phyloP scores from a whole-genome alignment of 1,284 basidiomycete species.

The Apiotrichum gracile region DNA sequence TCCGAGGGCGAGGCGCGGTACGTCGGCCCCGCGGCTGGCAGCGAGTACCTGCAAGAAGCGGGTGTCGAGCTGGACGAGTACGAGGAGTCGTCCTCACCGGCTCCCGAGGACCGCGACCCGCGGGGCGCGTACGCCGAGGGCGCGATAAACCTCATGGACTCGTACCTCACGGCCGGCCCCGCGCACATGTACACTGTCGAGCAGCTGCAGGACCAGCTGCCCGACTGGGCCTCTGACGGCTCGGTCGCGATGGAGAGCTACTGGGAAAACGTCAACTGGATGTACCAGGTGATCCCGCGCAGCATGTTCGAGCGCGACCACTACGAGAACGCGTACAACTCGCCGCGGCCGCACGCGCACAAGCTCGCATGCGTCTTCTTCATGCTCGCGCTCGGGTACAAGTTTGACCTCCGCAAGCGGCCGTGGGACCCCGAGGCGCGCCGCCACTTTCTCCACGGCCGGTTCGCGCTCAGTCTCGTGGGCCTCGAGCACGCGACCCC shows the following conservation, averaged over 20 bases:
- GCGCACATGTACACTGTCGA: conserved; percentile 16
- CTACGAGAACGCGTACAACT: conserved; percentile 38
- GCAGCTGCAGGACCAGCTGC: conserved; percentile 26
- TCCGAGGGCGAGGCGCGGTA: conserved; percentile 34
- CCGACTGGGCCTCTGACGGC: conserved; percentile 42
- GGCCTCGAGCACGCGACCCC: conserved; percentile 40
- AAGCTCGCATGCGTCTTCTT: conserved; percentile 46
- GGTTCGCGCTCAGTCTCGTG: conserved; percentile 35
- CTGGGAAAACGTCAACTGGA: conserved; percentile 47
- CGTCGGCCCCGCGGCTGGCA: conserved; percentile 34
- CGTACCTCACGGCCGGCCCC: background rate
- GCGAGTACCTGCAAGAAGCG: conserved; percentile 34
- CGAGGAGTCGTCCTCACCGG: background rate
- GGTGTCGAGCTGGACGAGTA: conserved; percentile 19
- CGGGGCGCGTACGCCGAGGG: conserved; percentile 1
- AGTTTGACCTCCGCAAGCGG: conserved; percentile 40
- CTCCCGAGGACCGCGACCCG: background rate
- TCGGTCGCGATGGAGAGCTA: conserved; percentile 32
- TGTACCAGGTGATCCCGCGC: conserved; percentile 40
- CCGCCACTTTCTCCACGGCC: conserved; percentile 37
- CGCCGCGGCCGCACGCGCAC: conserved; percentile 30
- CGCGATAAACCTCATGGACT: background rate
- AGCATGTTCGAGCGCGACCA: conserved; percentile 40
- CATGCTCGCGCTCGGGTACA: conserved; percentile 43
- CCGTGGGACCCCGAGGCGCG: conserved; percentile 41